phyloP scores from a whole-genome alignment of 495 filamentous ascomycete genomes.

The Aspergillus olivimuriae region DNA sequence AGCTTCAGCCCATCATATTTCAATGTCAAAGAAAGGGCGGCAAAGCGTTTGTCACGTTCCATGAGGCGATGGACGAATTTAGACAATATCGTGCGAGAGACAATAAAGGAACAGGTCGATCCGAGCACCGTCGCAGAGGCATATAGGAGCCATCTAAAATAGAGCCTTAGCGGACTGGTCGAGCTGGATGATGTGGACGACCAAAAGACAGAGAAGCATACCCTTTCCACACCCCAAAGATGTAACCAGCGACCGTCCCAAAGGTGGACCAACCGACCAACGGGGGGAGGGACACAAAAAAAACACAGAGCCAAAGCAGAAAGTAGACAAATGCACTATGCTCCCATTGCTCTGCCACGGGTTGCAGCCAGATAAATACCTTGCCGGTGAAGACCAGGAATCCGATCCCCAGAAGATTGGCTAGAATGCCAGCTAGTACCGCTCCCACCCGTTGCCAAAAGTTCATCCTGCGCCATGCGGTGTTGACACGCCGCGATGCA shows the following conservation, averaged over 20 bases:
- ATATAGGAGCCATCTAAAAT: constrained; percentile 78
- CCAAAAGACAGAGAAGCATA: no score
- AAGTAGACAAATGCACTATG: constrained; percentile 63
- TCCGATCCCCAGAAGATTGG: constrained; percentile 50
- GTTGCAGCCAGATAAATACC: constrained; percentile 66
- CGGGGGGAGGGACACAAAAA: constrained; percentile 79
- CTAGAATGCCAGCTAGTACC: constrained; percentile 39
- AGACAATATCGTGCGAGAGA: constrained; percentile 70
- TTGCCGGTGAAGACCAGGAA: constrained; percentile 70
- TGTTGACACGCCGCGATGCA: constrained; percentile 18
- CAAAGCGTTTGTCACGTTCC: constrained; percentile 72
- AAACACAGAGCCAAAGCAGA: constrained; percentile 71
- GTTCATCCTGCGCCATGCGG: constrained; percentile 49
- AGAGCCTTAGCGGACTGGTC: no score
- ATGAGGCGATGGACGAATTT: constrained; percentile 73
- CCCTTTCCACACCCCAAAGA: constrained; percentile 90
- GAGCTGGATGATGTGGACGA: no score
- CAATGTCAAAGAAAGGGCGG: constrained; percentile 58
- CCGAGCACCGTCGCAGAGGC: constrained; percentile 73
- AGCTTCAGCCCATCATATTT: constrained; percentile 83
- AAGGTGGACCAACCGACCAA: constrained; percentile 84
- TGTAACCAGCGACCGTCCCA: constrained; percentile 81
- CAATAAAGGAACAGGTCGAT: constrained; percentile 68
- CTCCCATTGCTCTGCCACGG: constrained; percentile 68
- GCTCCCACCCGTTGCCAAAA: constrained; percentile 55